Percentiles rank a stretch among this genome's conserved stretches.
These are phyloP conservation scores for Coemansia sp. DNA, from an alignment of 192 early-diverging fungal genomes.

Conservation along the genomic window DNA sequence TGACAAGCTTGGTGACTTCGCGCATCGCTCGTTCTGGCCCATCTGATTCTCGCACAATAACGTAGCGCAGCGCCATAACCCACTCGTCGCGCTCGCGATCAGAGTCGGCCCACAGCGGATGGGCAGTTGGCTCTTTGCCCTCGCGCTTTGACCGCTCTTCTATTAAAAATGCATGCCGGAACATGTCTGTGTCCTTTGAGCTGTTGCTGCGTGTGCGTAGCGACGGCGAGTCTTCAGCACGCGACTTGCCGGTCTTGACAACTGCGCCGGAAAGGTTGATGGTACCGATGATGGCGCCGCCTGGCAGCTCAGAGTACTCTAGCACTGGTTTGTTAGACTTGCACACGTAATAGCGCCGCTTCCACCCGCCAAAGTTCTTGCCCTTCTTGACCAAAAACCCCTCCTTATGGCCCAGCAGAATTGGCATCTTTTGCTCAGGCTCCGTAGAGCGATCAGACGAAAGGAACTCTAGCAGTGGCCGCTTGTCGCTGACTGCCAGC, in stretches of 20 bases:
- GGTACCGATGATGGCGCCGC: conserved; percentile 64
- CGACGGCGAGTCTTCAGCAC: conserved; percentile 12
- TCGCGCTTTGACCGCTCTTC: conserved; percentile 68
- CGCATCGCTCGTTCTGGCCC: conserved; percentile 48
- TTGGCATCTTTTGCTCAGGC: conserved; percentile 48
- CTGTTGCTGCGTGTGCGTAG: conserved; percentile 12
- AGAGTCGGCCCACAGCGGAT: conserved; percentile 86
- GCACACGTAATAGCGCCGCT: conserved; percentile 79
- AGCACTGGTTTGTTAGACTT: conserved; percentile 61
- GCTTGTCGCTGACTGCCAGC: conserved; percentile 59
- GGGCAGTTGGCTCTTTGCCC: conserved; percentile 61
- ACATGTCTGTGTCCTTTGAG: conserved; percentile 59
- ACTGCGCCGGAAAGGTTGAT: conserved; percentile 73
- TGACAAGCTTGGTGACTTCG: conserved; percentile 43
- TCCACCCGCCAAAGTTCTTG: conserved; percentile 98
- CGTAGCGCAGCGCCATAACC: conserved; percentile 68
- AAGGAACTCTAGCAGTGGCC: conserved; percentile 71
- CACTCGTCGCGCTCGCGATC: conserved; percentile 89
- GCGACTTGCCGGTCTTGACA: conserved; percentile 44
- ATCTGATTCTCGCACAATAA: conserved; percentile 54
- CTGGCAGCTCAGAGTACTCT: conserved; percentile 83
- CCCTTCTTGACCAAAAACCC: conserved; percentile 89
- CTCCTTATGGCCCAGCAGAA: conserved; percentile 67
- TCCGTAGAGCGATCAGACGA: conserved; percentile 64
- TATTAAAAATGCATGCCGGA: conserved; percentile 83